Evolutionary conservation across 768 basidiomycete genomes (phyloP), one percentile per base, ranked within the genome.

Genomic region (Trametes coccinea): DNA sequence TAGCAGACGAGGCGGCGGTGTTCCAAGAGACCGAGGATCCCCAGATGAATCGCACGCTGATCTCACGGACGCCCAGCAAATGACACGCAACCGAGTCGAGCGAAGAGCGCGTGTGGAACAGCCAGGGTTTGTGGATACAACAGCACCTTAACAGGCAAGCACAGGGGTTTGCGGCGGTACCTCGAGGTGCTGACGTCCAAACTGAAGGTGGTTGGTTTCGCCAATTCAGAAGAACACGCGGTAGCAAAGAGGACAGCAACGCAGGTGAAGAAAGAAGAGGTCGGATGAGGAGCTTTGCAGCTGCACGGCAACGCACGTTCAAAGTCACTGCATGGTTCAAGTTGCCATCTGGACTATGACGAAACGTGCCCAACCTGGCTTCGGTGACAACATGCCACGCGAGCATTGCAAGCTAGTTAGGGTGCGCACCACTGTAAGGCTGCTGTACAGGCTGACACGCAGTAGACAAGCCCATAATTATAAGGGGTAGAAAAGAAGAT

Each of bases 1-100:
- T 30, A 43, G 30, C 41, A 40, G 57, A 52, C 57, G 57, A 59
- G 57, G 57, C 40, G 41, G 40, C 40, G 41, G 57, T 49, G 57
- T 51, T 59, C 57, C 57, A 39, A 49, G 39, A 49, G 27, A 16
- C 45, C 54, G 56, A 57, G 29, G 56, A 50, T 57, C 47, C 37
- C 3, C 37, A 37, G 30, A 45, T 33, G 47, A 17, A 44, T 27
- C 14, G 49, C 57, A 22, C 17, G 41, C 48, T n/a, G 56, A 50
- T 47, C 46, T n/a, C 29, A 47, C 17, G 17, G 46, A 22, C 39
- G 39, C 41, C 7, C 41, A 5, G 14, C 13, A 14, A n/a, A 43
- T 43, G 41, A 29, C 14, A 13, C 13, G 14, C 30, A 31, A 31
- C 27, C 2, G 29, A 10, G 14, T 31, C 13, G 29, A 49, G 48